These are phyloP conservation scores for Metschnikowia baotianmanensis DNA, from an alignment of 805 yeast species.

Conservation along the genomic window DNA sequence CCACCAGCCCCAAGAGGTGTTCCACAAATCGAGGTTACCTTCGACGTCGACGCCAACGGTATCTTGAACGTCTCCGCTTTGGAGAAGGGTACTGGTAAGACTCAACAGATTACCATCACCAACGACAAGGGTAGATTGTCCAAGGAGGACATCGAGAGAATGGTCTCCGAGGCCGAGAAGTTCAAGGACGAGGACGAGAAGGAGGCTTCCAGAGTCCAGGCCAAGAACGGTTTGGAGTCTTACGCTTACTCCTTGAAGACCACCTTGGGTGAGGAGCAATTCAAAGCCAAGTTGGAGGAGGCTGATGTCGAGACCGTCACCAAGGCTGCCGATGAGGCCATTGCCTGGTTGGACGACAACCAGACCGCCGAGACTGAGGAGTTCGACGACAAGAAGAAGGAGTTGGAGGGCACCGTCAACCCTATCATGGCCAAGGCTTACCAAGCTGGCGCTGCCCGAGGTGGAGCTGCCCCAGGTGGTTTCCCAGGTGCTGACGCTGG, in stretches of 20 bases:
- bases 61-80: slow-evolving; percentile 93
- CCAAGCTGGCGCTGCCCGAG: slow-evolving; percentile 87
- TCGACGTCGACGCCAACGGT: slow-evolving; percentile 96
- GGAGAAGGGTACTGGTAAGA: slow-evolving; percentile 98
- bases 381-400: slow-evolving; percentile 90
- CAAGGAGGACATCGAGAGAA: slow-evolving; percentile 95
- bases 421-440: slow-evolving; percentile 97
- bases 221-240: slow-evolving; percentile 94
- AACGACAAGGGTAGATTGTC: slow-evolving; percentile 98
- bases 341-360: slow-evolving; percentile 89
- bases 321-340: slow-evolving; percentile 81
- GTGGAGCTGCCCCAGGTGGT: slow-evolving; percentile 45
- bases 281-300: slow-evolving; percentile 61
- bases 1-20: slow-evolving; percentile 99
- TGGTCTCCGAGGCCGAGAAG: slow-evolving; percentile 98
- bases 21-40: slow-evolving; percentile 96
- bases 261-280: slow-evolving; percentile 54
- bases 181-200: slow-evolving; percentile 59
- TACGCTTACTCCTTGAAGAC: slow-evolving; percentile 90
- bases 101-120: slow-evolving; percentile 95
- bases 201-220: slow-evolving; percentile 88
- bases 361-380: slow-evolving; percentile 92
- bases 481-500: slow-evolving; percentile 64
- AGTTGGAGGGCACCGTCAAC: slow-evolving; percentile 90
- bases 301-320: slow-evolving; percentile 66